A percentile compares a stretch with the other conserved stretches of the same genome.
phyloP scores from a whole-genome alignment of 768 basidiomycete genomes.

The Pleurotus salmoneostramineus region DNA sequence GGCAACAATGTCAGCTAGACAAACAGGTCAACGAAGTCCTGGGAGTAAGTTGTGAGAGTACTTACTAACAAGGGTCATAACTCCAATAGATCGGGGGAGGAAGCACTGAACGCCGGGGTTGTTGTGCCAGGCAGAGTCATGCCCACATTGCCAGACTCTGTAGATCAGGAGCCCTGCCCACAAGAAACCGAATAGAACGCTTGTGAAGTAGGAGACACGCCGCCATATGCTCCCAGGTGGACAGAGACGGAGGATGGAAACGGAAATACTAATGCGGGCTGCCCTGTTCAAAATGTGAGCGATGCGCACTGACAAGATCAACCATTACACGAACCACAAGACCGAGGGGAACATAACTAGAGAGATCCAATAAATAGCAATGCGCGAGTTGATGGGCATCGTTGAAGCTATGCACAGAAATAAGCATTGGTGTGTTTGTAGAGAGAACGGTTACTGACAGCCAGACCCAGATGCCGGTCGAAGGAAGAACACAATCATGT shows the following conservation, averaged over 20 bases:
- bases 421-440: background rate
- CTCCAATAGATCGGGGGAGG: background rate
- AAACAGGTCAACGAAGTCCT: background rate
- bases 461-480: background rate
- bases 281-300: slow-evolving; percentile 4
- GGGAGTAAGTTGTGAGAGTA: background rate
- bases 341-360: slow-evolving; percentile 9
- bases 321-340: slow-evolving; percentile 10
- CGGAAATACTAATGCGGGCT: slow-evolving; percentile 14
- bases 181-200: background rate
- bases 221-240: background rate
- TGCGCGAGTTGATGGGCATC: background rate
- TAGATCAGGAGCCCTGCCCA: background rate
- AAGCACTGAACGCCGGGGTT: slow-evolving; percentile 3
- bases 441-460: background rate
- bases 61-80: slow-evolving; percentile 2
- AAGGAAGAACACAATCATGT: slow-evolving; percentile 6
- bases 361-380: slow-evolving; percentile 5
- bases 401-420: background rate
- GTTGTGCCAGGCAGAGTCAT: background rate
- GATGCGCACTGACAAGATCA: too few species aligned
- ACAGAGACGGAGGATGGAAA: slow-evolving; percentile 13
- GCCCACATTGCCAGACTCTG: background rate
- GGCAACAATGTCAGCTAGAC: slow-evolving; percentile 8
- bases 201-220: background rate